Evolutionary conservation across 768 basidiomycete species (phyloP), one percentile per base, ranked within the genome.

Genomic region (Cystobasidium ongulense): DNA sequence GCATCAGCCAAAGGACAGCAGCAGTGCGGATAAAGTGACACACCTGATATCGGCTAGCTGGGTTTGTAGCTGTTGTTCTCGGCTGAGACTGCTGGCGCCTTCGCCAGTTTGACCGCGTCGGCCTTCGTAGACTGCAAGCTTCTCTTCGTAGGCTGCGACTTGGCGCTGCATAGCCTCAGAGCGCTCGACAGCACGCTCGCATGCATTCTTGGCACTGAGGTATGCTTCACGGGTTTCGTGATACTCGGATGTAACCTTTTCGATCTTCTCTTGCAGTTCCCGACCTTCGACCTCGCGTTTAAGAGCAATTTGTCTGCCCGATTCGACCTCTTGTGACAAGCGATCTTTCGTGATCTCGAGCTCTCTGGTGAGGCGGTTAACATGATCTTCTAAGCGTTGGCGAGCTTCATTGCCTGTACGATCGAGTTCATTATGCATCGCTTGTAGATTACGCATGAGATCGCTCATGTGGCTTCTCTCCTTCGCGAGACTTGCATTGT

Each of bases 341-440:
- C 91, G 90, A 1, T 81, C 80, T 74, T 87, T 85, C 17, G 91
- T 79, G 78, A 93, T 90, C 72, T 78, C 95, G 90, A 85, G 86
- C 78, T 95, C 92, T 46, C 83, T 83, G 79, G 93, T 90, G 67
- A 92, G 81, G 81, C 88, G 84, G 76, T 90, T 87, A 50, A 92
- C 81, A 77, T 92, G 88, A 70, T 84, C 87, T 81, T 96, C 92
- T 38, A 94, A 82, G 8, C 91, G 86, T 17, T 87, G 84, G 23
- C 90, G 86, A 77, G 94, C 90, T 73, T 91, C 94, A 79, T 89
- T 88, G 5, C 88, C 87, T 0, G 89, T 89, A 63, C 88, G 85
- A 79, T 94, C 92, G 7, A 91, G 84, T 77, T 96, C 94, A 70
- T 86, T 87, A 77, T 92, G 90, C 87, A 96, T 92, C 78, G 86